Base-by-base conservation (phyloP, 768 basidiomycete genomes). In the Lactifluus volemus region DNA sequence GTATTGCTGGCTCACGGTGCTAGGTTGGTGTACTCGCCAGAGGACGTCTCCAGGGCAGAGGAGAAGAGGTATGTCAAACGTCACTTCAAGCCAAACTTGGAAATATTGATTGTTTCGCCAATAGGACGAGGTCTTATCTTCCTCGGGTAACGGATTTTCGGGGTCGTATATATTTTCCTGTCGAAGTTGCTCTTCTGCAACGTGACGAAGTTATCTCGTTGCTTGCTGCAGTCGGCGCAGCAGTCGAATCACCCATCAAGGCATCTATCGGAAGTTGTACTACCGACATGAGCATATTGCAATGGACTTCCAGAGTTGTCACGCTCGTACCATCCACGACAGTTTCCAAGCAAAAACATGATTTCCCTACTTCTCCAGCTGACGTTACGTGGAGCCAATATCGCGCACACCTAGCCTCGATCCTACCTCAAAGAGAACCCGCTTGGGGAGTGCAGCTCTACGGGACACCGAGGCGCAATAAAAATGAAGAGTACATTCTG, bases 1-100 rank as follows among this genome's bases (percentile, higher is more conserved):
- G 44, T 72, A 3, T 63, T 74, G 9, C 62, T 73, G 4, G 70
- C 72, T 0, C 59, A 74, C 39, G 73, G 70, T 0, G 71, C 72
- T 10, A 71, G 68, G 52, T 38, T 68, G 17, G 45, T 32, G 1
- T 65, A 68, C 55, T 63, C 61, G 6, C 63, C 65, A 32, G 71
- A 73, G 25, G 71, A 71, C 12, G 66, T 65, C 34, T 67, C 69
- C 32, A 61, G 62, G 30, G 67, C 70, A 5, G 39, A 62, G 10
- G 65, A 66, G 17, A 67, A 52, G 67, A 65, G 55, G 45, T 71
- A 59, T 21, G 53, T 54, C 19, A 2, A 17, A 1, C 17, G 19
- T 11, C 5, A 4, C n/a, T 29, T 30, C 19, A 36, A 48, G 4
- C 34, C 39, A n/a, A 15, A n/a, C 10, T 14, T 32, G 12, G 21